Evolutionary conservation across 805 yeast genomes (phyloP).

Genomic region (Teunomyces kruisii): DNA sequence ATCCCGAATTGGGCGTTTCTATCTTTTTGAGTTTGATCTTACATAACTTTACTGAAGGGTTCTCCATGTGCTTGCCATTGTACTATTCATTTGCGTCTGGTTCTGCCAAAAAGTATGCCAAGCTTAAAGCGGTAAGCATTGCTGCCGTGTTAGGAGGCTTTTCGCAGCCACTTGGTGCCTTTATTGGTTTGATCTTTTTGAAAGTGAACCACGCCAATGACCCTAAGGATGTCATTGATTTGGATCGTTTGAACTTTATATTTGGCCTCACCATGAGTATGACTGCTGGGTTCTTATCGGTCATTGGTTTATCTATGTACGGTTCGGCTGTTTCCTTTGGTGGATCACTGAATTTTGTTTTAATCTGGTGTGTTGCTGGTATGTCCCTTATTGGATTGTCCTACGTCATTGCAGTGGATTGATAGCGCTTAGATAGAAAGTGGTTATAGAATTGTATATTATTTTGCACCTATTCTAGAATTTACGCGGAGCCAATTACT

Average conservation of each 20-base stretch:
- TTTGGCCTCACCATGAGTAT: constrained; percentile 67
- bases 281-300: constrained; percentile 81
- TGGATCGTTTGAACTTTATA: constrained; percentile 35
- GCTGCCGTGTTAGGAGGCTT: constrained; percentile 75
- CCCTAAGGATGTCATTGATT: constrained; percentile 29
- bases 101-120: constrained; percentile 46
- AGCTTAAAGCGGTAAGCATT: constrained; percentile 58
- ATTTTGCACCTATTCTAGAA: constrained; percentile 3
- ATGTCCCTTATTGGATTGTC: constrained; percentile 54
- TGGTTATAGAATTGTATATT: background rate
- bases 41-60: constrained; percentile 93
- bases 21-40: constrained; percentile 83
- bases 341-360: constrained; percentile 60
- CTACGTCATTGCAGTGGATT: constrained; percentile 24
- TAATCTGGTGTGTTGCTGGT: constrained; percentile 62
- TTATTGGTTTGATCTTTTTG: constrained; percentile 57
- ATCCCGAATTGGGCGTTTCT: constrained; percentile 63
- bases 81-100: constrained; percentile 61
- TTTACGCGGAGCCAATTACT: background rate
- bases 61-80: constrained; percentile 87
- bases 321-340: constrained; percentile 80
- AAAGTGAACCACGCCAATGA: constrained; percentile 31
- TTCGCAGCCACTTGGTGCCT: constrained; percentile 89
- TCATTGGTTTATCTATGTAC: constrained; percentile 84
- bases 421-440: background rate